Evolutionary conservation across 371 early-diverging fungal species (phyloP), one percentile per base, ranked within the genome.

Genomic region (Mucor indicus): DNA sequence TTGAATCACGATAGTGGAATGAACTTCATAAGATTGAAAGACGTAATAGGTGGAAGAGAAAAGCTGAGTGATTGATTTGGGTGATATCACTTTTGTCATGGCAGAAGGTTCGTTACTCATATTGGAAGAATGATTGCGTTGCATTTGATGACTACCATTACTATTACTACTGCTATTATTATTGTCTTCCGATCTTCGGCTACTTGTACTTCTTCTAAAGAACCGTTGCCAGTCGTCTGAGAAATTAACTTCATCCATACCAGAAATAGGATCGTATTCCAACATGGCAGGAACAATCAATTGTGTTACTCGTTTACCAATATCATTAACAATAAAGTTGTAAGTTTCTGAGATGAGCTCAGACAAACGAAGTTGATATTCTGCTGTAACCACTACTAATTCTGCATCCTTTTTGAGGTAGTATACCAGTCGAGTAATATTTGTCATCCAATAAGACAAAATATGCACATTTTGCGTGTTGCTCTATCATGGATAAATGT

Each of bases 361-460:
- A 2, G 83, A 74, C 39, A 95, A 56, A 11, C 64, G 55, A 1
- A 82, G 64, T 50, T 91, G 91, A 23, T 80, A 63, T 19, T 68
- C 58, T 27, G 72, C 78, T 12, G 90, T 87, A 11, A 73, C 62
- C 8, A 67, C 56, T 10, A 84, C 77, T 2, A 93, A 72, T 4
- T 79, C 79, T 12, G 77, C 30, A 57, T 95, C 95, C 44, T 86
- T 85, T 60, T 90, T 87, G 37, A 95, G 67, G 56, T 85, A 93
- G 53, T 87, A 85, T 8, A 91, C 48, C 3, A 95, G 75, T 30
- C 81, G 82, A 15, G 82, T 80, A 24, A 76, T 57, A 60, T 93
- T 93, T 20, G 89, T 72, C 10, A 90, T 71, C 93, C 93, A 93
- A 51, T 84, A 92, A 4, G 86, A 79, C n/a, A 85, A 64, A 13